Base-by-base conservation (phyloP, 371 early-diverging fungal genomes). In the Mortierella sp. region DNA sequence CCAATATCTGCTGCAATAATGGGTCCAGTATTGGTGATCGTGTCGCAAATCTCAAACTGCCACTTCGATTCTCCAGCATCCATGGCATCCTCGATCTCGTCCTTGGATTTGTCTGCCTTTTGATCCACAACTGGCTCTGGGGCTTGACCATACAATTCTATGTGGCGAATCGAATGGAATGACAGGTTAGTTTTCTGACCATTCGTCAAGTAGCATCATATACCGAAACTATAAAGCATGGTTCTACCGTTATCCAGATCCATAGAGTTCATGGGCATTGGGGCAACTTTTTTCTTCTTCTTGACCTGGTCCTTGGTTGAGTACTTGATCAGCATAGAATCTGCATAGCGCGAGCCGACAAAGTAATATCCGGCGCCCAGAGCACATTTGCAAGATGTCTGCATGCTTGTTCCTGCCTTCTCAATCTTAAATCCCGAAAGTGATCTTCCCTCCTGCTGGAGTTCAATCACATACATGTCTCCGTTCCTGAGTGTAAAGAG, bases 301-400 rank as follows among this genome's bases (percentile, higher is more conserved):
- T 91, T 90, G 61, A 89, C 88, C 21, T 90, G 91, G 34, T 85
- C 90, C 53, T 82, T 82, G 37, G 85, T 88, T 24, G 82, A 80
- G 76, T 93, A 93, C 76, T 95, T 93, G 71, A 98, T 88, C 78
- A 99, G 86, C 71, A 96, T 82, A 0, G 96, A 94, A 82, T 98
- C 96, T 2, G 95, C 93, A 8, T 93, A 91, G n/a, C 93, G 89
- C 9, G 95, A 95, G 2, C 95, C 97, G 24, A 96, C 82, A 88
- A 99, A 98, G 67, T 97, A 89, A 74, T 94, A 94, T 10, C 93
- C 90, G 1, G 89, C 74, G 28, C 90, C 90, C 26, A 95, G 76
- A 44, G 87, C 86, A 50, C 91, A 86, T 21, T 89, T 91, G 80
- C 96, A 95, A 6, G 95, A 93, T 0, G 94, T 93, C 44, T 90